Evolutionary conservation across 495 filamentous ascomycete species (phyloP), one percentile per base, ranked within the genome.

Genomic region (Talaromyces wortmannii): DNA sequence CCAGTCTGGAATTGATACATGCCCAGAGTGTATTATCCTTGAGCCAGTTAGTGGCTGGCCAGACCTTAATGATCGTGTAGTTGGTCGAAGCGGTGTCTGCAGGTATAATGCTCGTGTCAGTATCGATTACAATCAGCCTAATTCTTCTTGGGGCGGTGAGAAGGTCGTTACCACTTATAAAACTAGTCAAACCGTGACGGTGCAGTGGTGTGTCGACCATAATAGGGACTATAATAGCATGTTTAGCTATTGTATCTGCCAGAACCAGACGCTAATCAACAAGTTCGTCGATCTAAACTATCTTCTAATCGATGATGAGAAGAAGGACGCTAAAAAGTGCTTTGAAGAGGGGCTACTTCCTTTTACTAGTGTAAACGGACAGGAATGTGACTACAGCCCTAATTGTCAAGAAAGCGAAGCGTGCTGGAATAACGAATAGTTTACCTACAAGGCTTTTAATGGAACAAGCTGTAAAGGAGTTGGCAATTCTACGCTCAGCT

Each of bases 161-260:
- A 36, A 36, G 33, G 61, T 71, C 0, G 77, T 80, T 0, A 71
- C 65, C 2, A 76, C 68, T 0, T 83, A 80, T 63, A 63, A 62
- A 6, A 63, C 74, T 0, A 74, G 76, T n/a, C 61, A 78, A 2
- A 54, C 64, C 4, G 63, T 81, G 11, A 71, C 78, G 23, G 78
- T 83, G 5, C 60, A 79, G 63, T 83, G 79, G 78, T 83, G 79
- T 53, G 74, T 81, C 23, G 79, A 83, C 58, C 57, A 80, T 67
- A 83, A 81, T 64, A 78, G 79, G 1, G 79, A 83, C 63, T 78
- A 83, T 61, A 78, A 78, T 31, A 78, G 79, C 61, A 81, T 83
- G 78, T 83, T 81, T 63, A 65, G 68, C 46, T 83, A 81, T 67
- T 75, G 79, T 3, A 73, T 83, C 53, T 83, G 79, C 64, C 67